Evolutionary conservation across 441 rosid species (phyloP), one percentile per base, ranked within the genome.

Genomic region (Populus tomentosa): DNA sequence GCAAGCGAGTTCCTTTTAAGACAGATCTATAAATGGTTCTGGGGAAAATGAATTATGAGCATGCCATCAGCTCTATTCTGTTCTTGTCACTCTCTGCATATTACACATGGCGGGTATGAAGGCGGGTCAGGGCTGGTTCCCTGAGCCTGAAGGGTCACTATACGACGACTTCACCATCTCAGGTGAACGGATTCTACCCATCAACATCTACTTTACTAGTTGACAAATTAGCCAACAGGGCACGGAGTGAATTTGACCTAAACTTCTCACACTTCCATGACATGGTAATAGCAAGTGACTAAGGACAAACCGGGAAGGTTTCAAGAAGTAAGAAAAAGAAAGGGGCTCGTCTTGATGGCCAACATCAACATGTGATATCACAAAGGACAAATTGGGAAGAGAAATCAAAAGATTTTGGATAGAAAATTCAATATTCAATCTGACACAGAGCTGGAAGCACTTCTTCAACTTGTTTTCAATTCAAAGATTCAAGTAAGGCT

Each of bases 361-460:
- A 78, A 79, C 74, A 62, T 71, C 67, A 28, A 73, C 87, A 87
- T 81, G 83, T 84, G 87, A 81, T 66, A 46, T n/a, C 71, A 61
- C 35, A 62, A 63, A 33, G 76, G 82, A 85, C 86, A 85, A 83
- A 81, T 78, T 63, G 84, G 81, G 80, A 77, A 81, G 46, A 42
- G 66, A 73, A 75, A 79, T 69, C 50, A 40, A 50, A 63, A 81
- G 67, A 68, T 77, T 79, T 73, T 71, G 68, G 42, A 16, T 36
- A 24, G 36, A 65, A 36, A 53, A 73, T 80, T 69, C 77, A 81
- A 80, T 76, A 38, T 68, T 30, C 56, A 56, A 8, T 21, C 79
- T 84, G 84, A 80, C 85, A 78, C 14, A 53, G 61, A 66, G 14
- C 16, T 23, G 36, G 61, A 61, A 2, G 35, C 28, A n/a, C 35